These are phyloP conservation scores for Physcomitrellopsis africana DNA, from an alignment of 225 moss, liverwort and hornwort species.

Conservation along the genomic window DNA sequence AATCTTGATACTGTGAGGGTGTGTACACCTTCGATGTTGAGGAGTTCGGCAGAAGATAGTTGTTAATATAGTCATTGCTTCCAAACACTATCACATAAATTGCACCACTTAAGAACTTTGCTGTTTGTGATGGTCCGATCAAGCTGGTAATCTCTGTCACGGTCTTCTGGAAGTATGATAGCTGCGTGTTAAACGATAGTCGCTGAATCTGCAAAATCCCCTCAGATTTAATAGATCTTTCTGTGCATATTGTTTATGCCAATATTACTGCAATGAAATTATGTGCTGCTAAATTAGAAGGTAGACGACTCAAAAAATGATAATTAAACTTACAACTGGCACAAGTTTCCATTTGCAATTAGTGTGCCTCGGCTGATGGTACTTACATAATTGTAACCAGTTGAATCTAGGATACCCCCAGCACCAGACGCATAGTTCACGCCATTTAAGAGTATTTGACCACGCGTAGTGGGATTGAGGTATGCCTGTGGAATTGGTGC, in stretches of 20 bases:
- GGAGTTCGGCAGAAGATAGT: conserved; percentile 55
- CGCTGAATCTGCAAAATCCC: conserved; percentile 50
- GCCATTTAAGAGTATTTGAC: conserved; percentile 60
- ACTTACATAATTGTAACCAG: conserved; percentile 75
- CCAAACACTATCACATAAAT: conserved; percentile 47
- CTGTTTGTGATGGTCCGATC: conserved; percentile 36
- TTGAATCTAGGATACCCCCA: conserved; percentile 77
- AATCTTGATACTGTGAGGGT: conserved; percentile 41
- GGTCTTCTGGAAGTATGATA: conserved; percentile 40
- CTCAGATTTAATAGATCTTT: too few species aligned
- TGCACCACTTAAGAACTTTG: conserved; percentile 36
- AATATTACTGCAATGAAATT: not conserved
- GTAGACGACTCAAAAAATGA: not conserved
- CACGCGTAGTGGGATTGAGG: conserved; percentile 56
- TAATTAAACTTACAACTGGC: not conserved
- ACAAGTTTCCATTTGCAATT: too few species aligned
- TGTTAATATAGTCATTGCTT: conserved; percentile 90
- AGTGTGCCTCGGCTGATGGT: not conserved
- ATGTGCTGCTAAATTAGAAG: not conserved
- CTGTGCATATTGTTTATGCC: too few species aligned
- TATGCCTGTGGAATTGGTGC: conserved; percentile 67
- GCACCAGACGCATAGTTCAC: conserved; percentile 88
- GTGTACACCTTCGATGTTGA: conserved; percentile 44
- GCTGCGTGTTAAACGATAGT: conserved; percentile 52
- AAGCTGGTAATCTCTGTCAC: conserved; percentile 30